Conservation (phyloP, 2,329 filamentous ascomycete species). For the Apiospora koreana region DNA sequence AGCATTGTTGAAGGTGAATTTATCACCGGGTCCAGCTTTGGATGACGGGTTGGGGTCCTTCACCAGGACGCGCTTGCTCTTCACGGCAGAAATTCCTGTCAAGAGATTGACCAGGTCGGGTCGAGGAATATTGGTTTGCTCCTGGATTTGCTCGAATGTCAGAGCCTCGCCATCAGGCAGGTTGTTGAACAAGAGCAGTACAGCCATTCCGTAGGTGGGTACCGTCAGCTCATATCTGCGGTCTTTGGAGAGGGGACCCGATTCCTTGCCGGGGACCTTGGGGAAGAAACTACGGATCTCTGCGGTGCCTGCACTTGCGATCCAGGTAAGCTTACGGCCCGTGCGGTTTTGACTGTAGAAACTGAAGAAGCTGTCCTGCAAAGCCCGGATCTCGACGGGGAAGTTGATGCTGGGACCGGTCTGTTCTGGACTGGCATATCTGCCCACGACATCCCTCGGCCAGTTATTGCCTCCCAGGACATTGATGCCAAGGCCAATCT, state of each 20-base stretch:
- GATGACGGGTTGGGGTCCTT: slow-evolving; percentile 82
- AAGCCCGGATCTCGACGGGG: slow-evolving; percentile 70
- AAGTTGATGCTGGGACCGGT: slow-evolving; percentile 61
- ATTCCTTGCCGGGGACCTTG: slow-evolving; percentile 69
- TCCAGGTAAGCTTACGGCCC: slow-evolving; percentile 86
- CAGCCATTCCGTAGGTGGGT: slow-evolving; percentile 88
- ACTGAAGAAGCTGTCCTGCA: slow-evolving; percentile 83
- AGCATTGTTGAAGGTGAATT: slow-evolving; percentile 77
- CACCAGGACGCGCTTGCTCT: slow-evolving; percentile 70
- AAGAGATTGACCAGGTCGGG: slow-evolving; percentile 75
- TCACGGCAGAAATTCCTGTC: slow-evolving; percentile 80
- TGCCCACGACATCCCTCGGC: slow-evolving; percentile 85
- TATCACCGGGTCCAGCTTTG: slow-evolving; percentile 69
- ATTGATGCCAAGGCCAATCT: slow-evolving; percentile 78
- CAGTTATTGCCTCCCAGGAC: slow-evolving; percentile 93
- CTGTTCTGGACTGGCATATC: slow-evolving; percentile 52
- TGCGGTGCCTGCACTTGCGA: slow-evolving; percentile 70
- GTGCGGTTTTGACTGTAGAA: slow-evolving; percentile 88
- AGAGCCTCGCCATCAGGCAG: slow-evolving; percentile 53
- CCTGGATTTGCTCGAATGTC: slow-evolving; percentile 77
- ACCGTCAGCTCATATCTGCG: slow-evolving; percentile 88
- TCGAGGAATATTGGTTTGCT: slow-evolving; percentile 74
- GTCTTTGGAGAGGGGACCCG: slow-evolving; percentile 60
- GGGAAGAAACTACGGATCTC: slow-evolving; percentile 83
- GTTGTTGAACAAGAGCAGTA: slow-evolving; percentile 88